Evolutionary conservation across 148 eudicot genomes (phyloP).

Genomic region (Nyssa sinensis): DNA sequence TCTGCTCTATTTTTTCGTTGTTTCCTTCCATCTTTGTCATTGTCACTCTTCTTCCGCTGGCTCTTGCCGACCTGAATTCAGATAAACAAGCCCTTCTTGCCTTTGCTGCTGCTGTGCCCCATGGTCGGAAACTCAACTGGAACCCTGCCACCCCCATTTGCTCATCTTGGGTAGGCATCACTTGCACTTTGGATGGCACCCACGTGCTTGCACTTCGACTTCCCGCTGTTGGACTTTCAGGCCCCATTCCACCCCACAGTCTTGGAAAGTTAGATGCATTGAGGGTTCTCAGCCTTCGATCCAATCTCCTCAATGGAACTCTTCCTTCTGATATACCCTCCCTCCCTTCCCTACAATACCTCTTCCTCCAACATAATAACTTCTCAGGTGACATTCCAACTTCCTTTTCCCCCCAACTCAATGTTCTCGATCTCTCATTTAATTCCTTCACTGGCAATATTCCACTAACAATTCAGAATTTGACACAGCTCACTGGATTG

Average conservation of each 20-base stretch:
- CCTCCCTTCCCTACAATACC: constrained; percentile 33
- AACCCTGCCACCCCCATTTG: constrained; percentile 28
- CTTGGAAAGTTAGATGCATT: constrained; percentile 29
- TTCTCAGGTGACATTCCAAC: constrained; percentile 39
- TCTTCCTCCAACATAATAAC: constrained; percentile 39
- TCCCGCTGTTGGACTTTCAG: constrained; percentile 36
- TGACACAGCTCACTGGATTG: constrained; percentile 29
- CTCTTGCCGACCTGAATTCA: constrained; percentile 28
- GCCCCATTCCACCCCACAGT: constrained; percentile 32
- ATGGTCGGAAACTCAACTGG: constrained; percentile 48
- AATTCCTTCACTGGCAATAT: constrained; percentile 39
- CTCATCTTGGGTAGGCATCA: constrained; percentile 41
- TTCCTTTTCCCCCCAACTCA: constrained; percentile 24
- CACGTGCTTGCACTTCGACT: constrained; percentile 28
- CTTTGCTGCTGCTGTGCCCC: constrained; percentile 40
- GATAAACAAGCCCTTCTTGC: constrained; percentile 43
- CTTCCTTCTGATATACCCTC: constrained; percentile 38
- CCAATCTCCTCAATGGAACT: constrained; percentile 30
- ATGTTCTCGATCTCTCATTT: constrained; percentile 38
- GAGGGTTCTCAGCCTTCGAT: constrained; percentile 33
- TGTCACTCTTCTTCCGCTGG: constrained; percentile 25
- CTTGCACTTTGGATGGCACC: constrained; percentile 24
- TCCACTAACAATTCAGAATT: constrained; percentile 27
- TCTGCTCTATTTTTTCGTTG: constrained; percentile 15
- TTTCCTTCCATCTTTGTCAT: constrained; percentile 22